Evolutionary conservation across 1,284 basidiomycete genomes (phyloP).

Genomic region (Pseudomicrostroma phylloplanum): DNA sequence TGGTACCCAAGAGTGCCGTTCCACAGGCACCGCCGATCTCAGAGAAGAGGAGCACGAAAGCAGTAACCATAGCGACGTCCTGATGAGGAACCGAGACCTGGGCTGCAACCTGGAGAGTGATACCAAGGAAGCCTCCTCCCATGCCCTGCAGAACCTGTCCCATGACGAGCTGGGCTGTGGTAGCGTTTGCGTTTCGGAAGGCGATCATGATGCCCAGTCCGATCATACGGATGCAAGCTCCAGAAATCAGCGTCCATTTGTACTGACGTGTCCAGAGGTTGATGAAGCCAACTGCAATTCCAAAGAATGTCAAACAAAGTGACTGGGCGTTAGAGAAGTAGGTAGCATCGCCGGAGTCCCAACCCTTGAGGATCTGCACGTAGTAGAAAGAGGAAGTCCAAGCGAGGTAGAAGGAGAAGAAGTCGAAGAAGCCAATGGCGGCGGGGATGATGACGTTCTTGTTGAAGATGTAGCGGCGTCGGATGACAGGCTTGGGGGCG

Average conservation of each 20-base stretch:
- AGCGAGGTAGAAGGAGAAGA: slow-evolving; percentile 40
- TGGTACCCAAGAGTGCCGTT: slow-evolving; percentile 35
- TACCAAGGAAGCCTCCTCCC: slow-evolving; percentile 45
- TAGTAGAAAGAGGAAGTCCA: slow-evolving; percentile 39
- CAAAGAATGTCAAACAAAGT: slow-evolving; percentile 42
- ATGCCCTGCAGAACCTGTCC: slow-evolving; percentile 47
- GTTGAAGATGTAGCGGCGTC: slow-evolving; percentile 39
- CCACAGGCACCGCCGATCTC: slow-evolving; percentile 45
- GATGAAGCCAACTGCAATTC: slow-evolving; percentile 41
- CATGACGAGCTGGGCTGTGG: slow-evolving; percentile 41
- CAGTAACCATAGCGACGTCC: slow-evolving; percentile 49
- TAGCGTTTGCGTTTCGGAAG: slow-evolving; percentile 32
- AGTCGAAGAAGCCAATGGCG: slow-evolving; percentile 46
- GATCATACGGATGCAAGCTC: slow-evolving; percentile 37
- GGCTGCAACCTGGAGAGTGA: slow-evolving; percentile 40
- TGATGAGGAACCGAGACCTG: slow-evolving; percentile 49
- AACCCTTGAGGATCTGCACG: slow-evolving; percentile 28
- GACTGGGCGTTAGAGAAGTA: slow-evolving; percentile 46
- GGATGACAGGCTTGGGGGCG: slow-evolving; percentile 41
- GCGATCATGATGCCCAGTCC: slow-evolving; percentile 48
- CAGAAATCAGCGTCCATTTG: slow-evolving; percentile 41
- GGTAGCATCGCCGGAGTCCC: slow-evolving; percentile 16
- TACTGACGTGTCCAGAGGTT: slow-evolving; percentile 38
- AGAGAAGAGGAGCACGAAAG: slow-evolving; percentile 43
- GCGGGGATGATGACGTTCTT: slow-evolving; percentile 41